Percentiles rank a stretch among this genome's conserved stretches.
phyloP scores from a whole-genome alignment of 2,329 filamentous ascomycete species.

The Raffaelea ambrosiae region DNA sequence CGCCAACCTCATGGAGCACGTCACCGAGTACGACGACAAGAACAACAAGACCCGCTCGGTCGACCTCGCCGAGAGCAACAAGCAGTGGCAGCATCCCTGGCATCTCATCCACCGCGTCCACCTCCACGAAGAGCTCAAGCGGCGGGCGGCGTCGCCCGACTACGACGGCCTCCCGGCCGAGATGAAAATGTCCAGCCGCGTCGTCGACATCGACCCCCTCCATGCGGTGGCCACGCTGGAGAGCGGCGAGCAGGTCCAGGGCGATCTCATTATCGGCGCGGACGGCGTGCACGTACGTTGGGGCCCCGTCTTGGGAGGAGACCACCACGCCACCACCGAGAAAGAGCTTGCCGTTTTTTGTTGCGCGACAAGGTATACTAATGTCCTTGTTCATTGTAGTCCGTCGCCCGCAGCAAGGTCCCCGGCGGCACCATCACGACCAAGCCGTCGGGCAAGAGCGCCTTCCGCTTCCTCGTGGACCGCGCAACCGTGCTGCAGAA shows the following conservation, averaged over 20 bases:
- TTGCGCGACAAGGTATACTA: neutral
- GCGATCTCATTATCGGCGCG: constrained; percentile 43
- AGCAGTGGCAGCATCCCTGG: constrained; percentile 42
- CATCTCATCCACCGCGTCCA: constrained; percentile 43
- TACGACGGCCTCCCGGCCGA: constrained; percentile 22
- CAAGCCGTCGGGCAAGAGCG: constrained; percentile 39
- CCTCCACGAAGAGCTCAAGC: constrained; percentile 44
- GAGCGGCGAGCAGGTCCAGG: constrained; percentile 29
- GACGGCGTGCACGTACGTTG: constrained; percentile 37
- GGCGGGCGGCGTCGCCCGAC: constrained; percentile 28
- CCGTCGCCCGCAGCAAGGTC: constrained; percentile 19
- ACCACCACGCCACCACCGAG: too few relatives aligned
- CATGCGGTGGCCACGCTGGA: constrained; percentile 31
- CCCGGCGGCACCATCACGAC: constrained; percentile 8
- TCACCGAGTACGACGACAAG: constrained; percentile 12
- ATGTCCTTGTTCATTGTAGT: constrained; percentile 6
- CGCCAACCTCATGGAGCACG: constrained; percentile 14
- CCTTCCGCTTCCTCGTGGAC: constrained; percentile 47
- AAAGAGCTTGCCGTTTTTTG: too few relatives aligned
- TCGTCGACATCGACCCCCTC: constrained; percentile 32
- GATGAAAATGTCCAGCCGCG: constrained; percentile 31
- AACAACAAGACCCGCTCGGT: constrained; percentile 12
- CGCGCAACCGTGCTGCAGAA: constrained; percentile 23
- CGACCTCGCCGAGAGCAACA: constrained; percentile 27
- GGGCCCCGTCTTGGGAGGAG: too few relatives aligned